A percentile compares a stretch with the other conserved stretches of the same genome.
These are phyloP conservation scores for Neurospora sp. DNA, from an alignment of 2,329 filamentous ascomycete species.

Conservation along the genomic window DNA sequence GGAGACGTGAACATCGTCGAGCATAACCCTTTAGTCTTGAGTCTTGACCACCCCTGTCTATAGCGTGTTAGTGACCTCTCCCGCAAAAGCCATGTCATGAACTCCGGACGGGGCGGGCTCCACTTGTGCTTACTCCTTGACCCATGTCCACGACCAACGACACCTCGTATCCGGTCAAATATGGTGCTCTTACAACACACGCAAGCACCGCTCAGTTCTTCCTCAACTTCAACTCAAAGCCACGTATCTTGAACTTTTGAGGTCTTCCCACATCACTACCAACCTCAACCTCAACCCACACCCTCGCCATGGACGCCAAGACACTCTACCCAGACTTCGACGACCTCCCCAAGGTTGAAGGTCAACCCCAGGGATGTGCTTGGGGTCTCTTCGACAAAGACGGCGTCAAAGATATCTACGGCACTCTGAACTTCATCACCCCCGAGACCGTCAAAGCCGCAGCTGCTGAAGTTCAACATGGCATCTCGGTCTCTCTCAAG, in stretches of 20 bases:
- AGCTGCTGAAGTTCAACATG: conserved; percentile 32
- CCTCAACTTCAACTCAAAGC: neutral
- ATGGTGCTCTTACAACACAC: neutral
- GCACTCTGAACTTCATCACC: conserved; percentile 44
- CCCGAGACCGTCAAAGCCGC: conserved; percentile 32
- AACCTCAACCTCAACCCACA: neutral
- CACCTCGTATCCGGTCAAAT: neutral
- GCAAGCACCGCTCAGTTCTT: neutral
- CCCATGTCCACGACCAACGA: neutral
- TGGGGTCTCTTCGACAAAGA: conserved; percentile 44
- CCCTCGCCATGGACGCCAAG: conserved; percentile 9
- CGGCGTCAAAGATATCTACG: conserved; percentile 37
- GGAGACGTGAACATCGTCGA: neutral
- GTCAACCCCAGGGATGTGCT: conserved; percentile 37
- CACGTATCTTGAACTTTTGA: neutral
- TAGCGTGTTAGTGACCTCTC: neutral
- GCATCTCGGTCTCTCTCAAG: conserved; percentile 44
- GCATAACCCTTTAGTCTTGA: neutral
- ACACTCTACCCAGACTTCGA: conserved; percentile 33
- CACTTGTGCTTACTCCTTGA: neutral
- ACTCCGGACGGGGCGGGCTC: neutral
- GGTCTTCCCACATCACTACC: neutral
- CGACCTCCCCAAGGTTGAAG: conserved; percentile 29
- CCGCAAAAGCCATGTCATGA: neutral
- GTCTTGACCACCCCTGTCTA: neutral